phyloP scores from a whole-genome alignment of 2,329 filamentous ascomycete genomes.

The Dactylellina sp. region DNA sequence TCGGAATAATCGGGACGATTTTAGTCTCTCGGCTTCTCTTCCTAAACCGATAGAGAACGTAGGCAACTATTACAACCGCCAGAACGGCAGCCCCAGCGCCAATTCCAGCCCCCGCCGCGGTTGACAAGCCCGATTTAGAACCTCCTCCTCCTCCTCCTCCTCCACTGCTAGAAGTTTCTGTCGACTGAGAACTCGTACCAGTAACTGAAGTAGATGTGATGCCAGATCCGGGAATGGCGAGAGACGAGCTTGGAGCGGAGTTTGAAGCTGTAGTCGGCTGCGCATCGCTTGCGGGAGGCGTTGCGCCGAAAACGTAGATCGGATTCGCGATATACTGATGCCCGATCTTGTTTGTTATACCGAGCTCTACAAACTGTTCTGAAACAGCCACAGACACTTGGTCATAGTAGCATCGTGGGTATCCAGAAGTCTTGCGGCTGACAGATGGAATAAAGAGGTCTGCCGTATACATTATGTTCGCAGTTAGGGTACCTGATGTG shows the following conservation, averaged over 20 bases:
- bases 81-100: slow-evolving; percentile 3
- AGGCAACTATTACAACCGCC: background rate
- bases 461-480: slow-evolving; percentile 3
- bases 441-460: background rate
- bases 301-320: slow-evolving; percentile 19
- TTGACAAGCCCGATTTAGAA: slow-evolving; percentile 21
- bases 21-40: background rate
- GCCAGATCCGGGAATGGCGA: slow-evolving; percentile 9
- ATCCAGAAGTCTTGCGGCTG: background rate
- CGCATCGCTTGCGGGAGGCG: background rate
- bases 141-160: too few relatives aligned
- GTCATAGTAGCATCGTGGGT: slow-evolving; percentile 5
- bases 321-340: slow-evolving; percentile 13
- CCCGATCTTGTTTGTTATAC: background rate
- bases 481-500: background rate
- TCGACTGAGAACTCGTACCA: background rate
- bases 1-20: too few relatives aligned
- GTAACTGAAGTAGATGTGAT: background rate
- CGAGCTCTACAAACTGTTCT: background rate
- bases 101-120: slow-evolving; percentile 11
- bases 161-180: background rate
- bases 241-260: background rate
- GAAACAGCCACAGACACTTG: slow-evolving; percentile 2
- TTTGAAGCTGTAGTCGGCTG: background rate
- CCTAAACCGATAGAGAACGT: slow-evolving; percentile 12